phyloP scores from a whole-genome alignment of 2,329 filamentous ascomycete genomes.

The Microcera coccophila region DNA sequence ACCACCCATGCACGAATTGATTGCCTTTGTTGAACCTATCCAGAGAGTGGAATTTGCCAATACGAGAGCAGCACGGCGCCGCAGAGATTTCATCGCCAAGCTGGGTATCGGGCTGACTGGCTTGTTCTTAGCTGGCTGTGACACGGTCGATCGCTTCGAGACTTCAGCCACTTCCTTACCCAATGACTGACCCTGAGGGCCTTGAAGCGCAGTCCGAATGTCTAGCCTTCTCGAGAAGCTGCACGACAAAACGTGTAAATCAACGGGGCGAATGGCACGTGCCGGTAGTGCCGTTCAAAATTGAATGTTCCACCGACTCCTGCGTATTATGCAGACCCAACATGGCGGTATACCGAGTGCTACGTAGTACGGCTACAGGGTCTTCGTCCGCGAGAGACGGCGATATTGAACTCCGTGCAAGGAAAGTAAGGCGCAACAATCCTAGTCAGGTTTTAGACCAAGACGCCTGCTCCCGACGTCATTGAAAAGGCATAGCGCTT shows the following conservation, averaged over 20 bases:
- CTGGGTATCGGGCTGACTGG: conserved; percentile 3
- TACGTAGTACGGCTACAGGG: not conserved
- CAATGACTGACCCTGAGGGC: too few species aligned
- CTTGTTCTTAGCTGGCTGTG: conserved; percentile 9
- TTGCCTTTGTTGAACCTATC: not conserved
- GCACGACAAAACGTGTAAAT: too few species aligned
- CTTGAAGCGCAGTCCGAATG: too few species aligned
- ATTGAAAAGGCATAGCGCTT: conserved; percentile 14
- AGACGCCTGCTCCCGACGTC: conserved; percentile 18
- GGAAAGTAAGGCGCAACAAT: conserved; percentile 14
- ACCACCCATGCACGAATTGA: too few species aligned
- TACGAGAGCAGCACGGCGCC: conserved; percentile 9
- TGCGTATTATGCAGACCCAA: too few species aligned
- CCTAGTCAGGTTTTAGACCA: conserved; percentile 21
- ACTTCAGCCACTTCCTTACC: too few species aligned
- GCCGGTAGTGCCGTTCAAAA: too few species aligned
- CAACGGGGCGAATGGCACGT: too few species aligned
- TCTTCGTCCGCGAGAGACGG: not conserved
- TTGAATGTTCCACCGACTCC: too few species aligned
- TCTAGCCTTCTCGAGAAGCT: too few species aligned
- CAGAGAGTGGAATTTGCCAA: conserved; percentile 8
- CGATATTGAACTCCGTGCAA: conserved; percentile 10
- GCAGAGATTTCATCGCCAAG: conserved; percentile 13
- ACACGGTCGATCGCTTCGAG: conserved; percentile 23
- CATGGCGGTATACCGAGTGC: too few species aligned